Base-by-base conservation (phyloP, 371 early-diverging fungal genomes). In the Syncephalastrum monosporum region DNA sequence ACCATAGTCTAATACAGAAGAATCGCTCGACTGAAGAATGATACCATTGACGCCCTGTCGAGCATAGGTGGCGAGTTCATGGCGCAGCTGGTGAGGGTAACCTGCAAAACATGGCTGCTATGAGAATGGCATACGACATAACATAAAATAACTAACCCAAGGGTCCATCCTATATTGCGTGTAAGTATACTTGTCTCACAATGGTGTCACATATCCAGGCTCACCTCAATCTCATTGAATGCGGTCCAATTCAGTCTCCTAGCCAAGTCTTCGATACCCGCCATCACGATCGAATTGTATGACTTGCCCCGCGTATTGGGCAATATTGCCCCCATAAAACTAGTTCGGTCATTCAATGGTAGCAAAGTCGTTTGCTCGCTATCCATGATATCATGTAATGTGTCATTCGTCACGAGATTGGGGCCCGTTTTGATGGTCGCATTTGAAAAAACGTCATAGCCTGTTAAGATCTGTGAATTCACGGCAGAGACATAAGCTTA, bases 371-470 rank as follows among this genome's bases (percentile, higher is more conserved):
- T 71, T 43, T 70, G 69, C 14, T 61, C 70, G 17, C 53, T 68
- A n/a, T 67, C 57, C 46, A 68, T 24, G 15, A 67, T 64, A 3
- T 55, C 55, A 2, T 38, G 14, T 10, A 77, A 17, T 0, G 67
- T 70, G 7, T 64, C 38, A 12, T 65, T 67, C 10, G 59, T 65
- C 12, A 75, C 71, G 15, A 65, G 42, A 1, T 55, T 61, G 0
- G 64, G 62, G 3, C 76, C 78, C 8, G 66, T 57, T 8, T 70
- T 70, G 45, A 81, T 64, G 5, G 71, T 81, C 29, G 47, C 53
- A n/a, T 59, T 66, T 21, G 52, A 53, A 29, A 77, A 59, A 1
- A 81, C 62, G 16, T 60, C 59, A 4, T 73, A 68, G 1, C 82
- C 82, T 27, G 82, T 78, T 41, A 61, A 12, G 14, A 72, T 29